Percentiles rank a stretch among this genome's conserved stretches.
Evolutionary conservation across 1,284 basidiomycete species (phyloP).

Genomic region (Tylopilus sp.): DNA sequence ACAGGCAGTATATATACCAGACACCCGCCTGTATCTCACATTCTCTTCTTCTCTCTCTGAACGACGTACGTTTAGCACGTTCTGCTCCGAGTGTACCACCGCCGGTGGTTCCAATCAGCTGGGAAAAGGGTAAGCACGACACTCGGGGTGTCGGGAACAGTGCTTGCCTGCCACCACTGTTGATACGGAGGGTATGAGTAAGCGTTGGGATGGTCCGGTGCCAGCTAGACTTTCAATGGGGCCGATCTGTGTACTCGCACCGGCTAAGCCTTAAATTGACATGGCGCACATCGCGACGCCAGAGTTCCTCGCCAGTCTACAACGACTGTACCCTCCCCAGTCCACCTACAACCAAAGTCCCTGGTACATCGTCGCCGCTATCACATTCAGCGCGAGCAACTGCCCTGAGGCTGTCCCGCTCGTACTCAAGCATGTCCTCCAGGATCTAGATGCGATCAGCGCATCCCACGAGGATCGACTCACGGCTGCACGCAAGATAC

Average conservation of each 20-base stretch:
- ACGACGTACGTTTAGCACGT: no score
- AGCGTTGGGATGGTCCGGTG: background rate
- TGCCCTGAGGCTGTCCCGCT: constrained; percentile 50
- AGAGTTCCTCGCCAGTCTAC: constrained; percentile 24
- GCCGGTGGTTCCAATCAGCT: no score
- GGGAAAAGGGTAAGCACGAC: constrained; percentile 12
- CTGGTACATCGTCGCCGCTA: constrained; percentile 55
- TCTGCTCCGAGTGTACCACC: no score
- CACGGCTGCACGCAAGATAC: constrained; percentile 44
- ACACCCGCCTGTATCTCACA: no score
- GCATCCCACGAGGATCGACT: constrained; percentile 36
- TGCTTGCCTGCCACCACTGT: constrained; percentile 18
- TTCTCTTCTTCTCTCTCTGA: no score
- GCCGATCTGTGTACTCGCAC: no score
- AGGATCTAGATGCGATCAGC: constrained; percentile 36
- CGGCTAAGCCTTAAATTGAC: background rate
- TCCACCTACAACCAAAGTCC: constrained; percentile 35
- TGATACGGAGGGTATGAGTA: background rate
- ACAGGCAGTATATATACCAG: no score
- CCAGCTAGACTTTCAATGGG: no score
- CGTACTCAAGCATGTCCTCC: constrained; percentile 47
- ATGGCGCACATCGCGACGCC: constrained; percentile 26
- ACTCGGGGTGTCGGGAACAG: background rate
- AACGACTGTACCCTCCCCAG: constrained; percentile 21
- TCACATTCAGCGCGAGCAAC: constrained; percentile 54